Conservation (phyloP, 169 alveolate genomes). For the Eimeria tenella region DNA sequence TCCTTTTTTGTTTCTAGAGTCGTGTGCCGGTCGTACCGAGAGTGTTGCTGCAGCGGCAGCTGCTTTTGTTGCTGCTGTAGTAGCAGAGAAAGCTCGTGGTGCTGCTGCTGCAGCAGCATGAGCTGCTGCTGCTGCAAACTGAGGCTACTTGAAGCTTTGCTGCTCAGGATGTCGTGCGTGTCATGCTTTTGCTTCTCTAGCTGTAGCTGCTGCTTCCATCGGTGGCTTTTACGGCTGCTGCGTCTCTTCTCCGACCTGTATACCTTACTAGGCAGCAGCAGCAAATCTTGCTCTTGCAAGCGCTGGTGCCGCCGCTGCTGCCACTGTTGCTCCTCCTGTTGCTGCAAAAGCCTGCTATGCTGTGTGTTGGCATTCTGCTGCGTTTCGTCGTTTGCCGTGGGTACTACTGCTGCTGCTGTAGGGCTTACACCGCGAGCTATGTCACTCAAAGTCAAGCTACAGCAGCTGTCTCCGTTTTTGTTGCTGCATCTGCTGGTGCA, state of each 20-base stretch:
- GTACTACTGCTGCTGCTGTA: background rate
- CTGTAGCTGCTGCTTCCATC: background rate
- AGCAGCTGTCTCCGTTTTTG: background rate
- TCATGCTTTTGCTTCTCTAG: background rate
- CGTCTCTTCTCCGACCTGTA: background rate
- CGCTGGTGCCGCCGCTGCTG: background rate
- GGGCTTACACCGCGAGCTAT: background rate
- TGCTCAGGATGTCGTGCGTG: background rate
- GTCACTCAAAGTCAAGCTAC: too few relatives aligned
- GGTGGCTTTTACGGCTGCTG: background rate
- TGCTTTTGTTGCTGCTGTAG: background rate
- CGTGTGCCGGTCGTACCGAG: background rate
- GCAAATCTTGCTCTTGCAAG: background rate
- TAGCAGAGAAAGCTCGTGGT: too few relatives aligned
- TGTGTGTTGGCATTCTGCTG: background rate
- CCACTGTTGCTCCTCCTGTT: background rate
- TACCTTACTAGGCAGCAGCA: background rate
- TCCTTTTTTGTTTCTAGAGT: background rate
- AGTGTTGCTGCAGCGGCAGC: background rate
- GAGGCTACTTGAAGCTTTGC: background rate
- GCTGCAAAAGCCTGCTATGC: too few relatives aligned
- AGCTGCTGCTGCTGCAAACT: background rate
- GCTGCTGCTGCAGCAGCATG: too few relatives aligned
- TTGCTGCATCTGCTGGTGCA: background rate
- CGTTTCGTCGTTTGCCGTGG: background rate